Evolutionary conservation across 106 monocot species (phyloP).

Genomic region (Dioscorea zingiberensis): DNA sequence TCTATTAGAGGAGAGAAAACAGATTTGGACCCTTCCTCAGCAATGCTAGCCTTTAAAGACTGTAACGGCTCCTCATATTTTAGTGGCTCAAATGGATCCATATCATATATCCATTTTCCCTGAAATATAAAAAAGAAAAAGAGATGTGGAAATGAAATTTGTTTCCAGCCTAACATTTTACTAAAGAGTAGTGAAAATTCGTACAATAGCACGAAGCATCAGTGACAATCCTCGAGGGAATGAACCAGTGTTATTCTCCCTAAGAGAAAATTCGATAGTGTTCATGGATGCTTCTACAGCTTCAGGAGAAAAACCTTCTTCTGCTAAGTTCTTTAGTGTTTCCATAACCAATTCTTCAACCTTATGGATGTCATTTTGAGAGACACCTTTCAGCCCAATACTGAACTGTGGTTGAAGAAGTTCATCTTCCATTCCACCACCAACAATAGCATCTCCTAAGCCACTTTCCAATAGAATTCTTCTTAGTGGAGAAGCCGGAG

Average conservation of each 20-base stretch:
- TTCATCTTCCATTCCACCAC: constrained; percentile 97
- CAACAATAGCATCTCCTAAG: constrained; percentile 87
- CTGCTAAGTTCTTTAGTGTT: constrained; percentile 62
- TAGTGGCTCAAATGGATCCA: constrained; percentile 90
- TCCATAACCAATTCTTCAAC: constrained; percentile 80
- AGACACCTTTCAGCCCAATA: constrained; percentile 87
- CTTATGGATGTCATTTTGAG: constrained; percentile 57
- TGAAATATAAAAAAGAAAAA: constrained; percentile 14
- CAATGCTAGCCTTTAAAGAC: constrained; percentile 73
- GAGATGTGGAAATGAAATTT: too few species aligned
- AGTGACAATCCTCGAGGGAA: constrained; percentile 94
- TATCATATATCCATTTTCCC: constrained; percentile 99
- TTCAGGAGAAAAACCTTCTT: constrained; percentile 82
- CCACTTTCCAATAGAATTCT: constrained; percentile 86
- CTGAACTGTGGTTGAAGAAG: constrained; percentile 95
- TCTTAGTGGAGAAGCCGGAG: constrained; percentile 90
- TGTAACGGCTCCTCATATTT: constrained; percentile 86
- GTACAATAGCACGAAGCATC: constrained; percentile 97
- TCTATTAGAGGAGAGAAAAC: constrained; percentile 86
- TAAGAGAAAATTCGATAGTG: constrained; percentile 90
- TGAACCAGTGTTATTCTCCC: constrained; percentile 98
- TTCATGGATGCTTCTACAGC: constrained; percentile 99
- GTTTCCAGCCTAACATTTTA: too few species aligned
- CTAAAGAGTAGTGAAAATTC: neutral
- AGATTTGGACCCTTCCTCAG: constrained; percentile 75